These are phyloP conservation scores for Aspergillus sclerotioniger DNA, from an alignment of 495 filamentous ascomycete species.

Conservation along the genomic window DNA sequence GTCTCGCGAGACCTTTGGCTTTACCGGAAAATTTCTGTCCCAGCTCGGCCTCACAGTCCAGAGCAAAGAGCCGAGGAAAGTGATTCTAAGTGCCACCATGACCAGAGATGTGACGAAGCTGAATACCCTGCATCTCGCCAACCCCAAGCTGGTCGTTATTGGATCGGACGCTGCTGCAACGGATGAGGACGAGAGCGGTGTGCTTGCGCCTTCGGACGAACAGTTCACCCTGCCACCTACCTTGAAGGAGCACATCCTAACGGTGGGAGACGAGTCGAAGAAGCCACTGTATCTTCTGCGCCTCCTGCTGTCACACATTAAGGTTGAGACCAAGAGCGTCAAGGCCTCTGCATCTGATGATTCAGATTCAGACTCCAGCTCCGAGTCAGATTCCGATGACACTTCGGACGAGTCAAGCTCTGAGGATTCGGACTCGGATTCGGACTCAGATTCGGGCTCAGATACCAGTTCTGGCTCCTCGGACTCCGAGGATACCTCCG, in stretches of 20 bases:
- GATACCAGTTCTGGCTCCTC: conserved; percentile 9
- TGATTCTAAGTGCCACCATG: conserved; percentile 91
- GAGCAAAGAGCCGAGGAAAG: conserved; percentile 57
- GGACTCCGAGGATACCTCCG: conserved; percentile 19
- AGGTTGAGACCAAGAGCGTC: conserved; percentile 22
- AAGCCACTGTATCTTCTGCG: conserved; percentile 80
- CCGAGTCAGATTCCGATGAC: conserved; percentile 30
- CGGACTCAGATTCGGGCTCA: conserved; percentile 11
- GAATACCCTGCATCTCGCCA: conserved; percentile 65
- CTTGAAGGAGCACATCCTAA: conserved; percentile 69
- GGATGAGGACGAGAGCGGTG: conserved; percentile 27
- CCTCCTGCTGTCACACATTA: conserved; percentile 38
- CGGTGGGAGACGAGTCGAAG: conserved; percentile 68
- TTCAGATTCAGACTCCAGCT: conserved; percentile 33
- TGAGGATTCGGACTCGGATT: conserved; percentile 27
- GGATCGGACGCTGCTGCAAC: conserved; percentile 46
- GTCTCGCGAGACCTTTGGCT: conserved; percentile 49
- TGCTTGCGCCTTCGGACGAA: conserved; percentile 27
- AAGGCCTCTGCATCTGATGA: conserved; percentile 22
- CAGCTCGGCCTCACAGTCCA: conserved; percentile 36
- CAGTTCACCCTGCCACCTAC: conserved; percentile 63
- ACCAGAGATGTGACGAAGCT: conserved; percentile 81
- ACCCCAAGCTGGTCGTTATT: conserved; percentile 75
- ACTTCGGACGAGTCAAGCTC: conserved; percentile 30
- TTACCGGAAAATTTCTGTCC: conserved; percentile 37